Conservation (phyloP, 2,329 filamentous ascomycete genomes). For the Fusarium temperatum region DNA sequence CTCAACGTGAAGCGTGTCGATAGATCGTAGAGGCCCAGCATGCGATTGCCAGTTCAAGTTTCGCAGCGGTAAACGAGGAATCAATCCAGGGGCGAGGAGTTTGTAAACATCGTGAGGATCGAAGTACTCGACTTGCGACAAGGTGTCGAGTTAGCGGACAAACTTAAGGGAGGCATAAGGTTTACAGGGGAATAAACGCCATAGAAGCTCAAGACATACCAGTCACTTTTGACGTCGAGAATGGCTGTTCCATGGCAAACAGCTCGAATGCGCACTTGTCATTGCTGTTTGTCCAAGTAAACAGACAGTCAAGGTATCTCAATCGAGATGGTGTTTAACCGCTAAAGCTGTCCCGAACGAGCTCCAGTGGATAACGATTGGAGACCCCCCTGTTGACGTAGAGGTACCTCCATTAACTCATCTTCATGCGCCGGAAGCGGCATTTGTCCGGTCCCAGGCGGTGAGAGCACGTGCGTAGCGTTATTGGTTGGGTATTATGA, state of each 20-base stretch:
- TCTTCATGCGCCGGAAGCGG: slow-evolving; percentile 38
- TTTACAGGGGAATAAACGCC: neutral
- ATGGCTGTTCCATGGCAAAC: slow-evolving; percentile 69
- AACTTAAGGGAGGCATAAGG: neutral
- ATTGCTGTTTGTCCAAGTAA: slow-evolving; percentile 40
- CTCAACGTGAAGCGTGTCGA: slow-evolving; percentile 90
- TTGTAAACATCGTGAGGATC: slow-evolving; percentile 92
- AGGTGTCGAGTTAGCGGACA: slow-evolving; percentile 30
- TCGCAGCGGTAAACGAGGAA: slow-evolving; percentile 81
- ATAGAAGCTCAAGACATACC: slow-evolving; percentile 55
- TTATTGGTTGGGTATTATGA: slow-evolving; percentile 32
- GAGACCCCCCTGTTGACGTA: slow-evolving; percentile 31
- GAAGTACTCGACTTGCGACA: slow-evolving; percentile 84
- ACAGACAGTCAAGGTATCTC: slow-evolving; percentile 20
- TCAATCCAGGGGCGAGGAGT: slow-evolving; percentile 79
- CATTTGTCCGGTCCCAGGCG: slow-evolving; percentile 43
- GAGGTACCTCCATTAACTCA: slow-evolving; percentile 32
- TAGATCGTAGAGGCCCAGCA: slow-evolving; percentile 88
- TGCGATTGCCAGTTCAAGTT: slow-evolving; percentile 99
- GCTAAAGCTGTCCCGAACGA: slow-evolving; percentile 40
- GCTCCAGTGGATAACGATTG: slow-evolving; percentile 19
- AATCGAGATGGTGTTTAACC: slow-evolving; percentile 25
- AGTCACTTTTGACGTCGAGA: slow-evolving; percentile 80
- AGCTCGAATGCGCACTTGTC: slow-evolving; percentile 40
- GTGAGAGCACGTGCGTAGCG: slow-evolving; percentile 10